phyloP scores from a whole-genome alignment of 495 filamentous ascomycete genomes.

The Podospora tetraspora region DNA sequence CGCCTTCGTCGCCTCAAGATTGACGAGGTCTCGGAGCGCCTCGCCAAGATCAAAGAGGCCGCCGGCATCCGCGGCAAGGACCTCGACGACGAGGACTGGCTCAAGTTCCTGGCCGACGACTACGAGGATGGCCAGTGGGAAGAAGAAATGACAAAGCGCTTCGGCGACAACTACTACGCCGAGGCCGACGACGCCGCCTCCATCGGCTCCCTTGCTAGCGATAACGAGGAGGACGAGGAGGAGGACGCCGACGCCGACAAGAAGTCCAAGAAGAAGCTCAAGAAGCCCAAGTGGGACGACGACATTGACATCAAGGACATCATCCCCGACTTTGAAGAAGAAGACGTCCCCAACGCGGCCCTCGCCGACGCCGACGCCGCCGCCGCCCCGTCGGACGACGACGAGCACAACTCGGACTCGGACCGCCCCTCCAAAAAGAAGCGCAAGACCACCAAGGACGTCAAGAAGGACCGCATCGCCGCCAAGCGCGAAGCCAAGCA shows the following conservation, averaged over 20 bases:
- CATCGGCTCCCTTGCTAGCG: conserved; percentile 22
- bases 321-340: conserved; percentile 75
- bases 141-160: conserved; percentile 75
- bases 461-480: conserved; percentile 60
- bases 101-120: conserved; percentile 71
- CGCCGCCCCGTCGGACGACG: conserved; percentile 32
- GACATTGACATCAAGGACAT: conserved; percentile 95
- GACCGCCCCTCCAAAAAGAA: conserved; percentile 46
- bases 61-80: conserved; percentile 68
- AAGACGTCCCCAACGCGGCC: conserved; percentile 47
- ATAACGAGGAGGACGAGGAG: conserved; percentile 25
- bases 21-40: conserved; percentile 77
- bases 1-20: conserved; percentile 79
- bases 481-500: conserved; percentile 69
- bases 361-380: conserved; percentile 44
- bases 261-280: conserved; percentile 51
- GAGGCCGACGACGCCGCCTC: conserved; percentile 46
- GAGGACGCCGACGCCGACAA: conserved; percentile 30
- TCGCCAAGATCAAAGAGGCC: conserved; percentile 77
- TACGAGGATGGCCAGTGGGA: conserved; percentile 89
- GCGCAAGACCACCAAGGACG: conserved; percentile 59
- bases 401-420: conserved; percentile 31
- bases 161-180: conserved; percentile 85
- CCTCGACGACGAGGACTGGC: conserved; percentile 72
- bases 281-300: conserved; percentile 94